Conservation (phyloP, 352 stramenopile genomes). For the Saprolegnia diclina region DNA sequence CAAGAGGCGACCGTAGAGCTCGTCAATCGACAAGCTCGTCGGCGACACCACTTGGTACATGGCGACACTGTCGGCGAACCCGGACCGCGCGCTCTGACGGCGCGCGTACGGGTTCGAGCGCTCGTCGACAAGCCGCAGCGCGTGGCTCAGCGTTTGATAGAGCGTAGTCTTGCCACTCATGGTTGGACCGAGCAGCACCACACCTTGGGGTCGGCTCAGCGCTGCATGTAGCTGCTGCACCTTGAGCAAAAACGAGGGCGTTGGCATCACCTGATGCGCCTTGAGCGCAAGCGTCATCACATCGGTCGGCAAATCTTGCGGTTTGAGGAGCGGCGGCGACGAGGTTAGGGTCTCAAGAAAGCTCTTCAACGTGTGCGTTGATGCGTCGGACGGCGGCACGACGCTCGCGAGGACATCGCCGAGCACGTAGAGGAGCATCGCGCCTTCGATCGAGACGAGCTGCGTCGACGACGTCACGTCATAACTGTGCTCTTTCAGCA, state of each 20-base stretch:
- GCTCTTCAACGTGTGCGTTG: slow-evolving; percentile 3
- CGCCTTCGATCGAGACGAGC: slow-evolving; percentile 11
- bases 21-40: neutral
- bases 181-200: slow-evolving; percentile 40
- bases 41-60: slow-evolving; percentile 15
- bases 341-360: neutral
- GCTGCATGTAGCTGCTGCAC: slow-evolving; percentile 41
- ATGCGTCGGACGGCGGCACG: neutral
- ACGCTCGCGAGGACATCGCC: neutral
- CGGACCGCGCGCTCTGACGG: neutral
- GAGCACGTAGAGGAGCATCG: slow-evolving; percentile 5
- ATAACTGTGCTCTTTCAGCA: slow-evolving; percentile 5
- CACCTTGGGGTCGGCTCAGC: slow-evolving; percentile 30
- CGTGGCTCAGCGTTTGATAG: slow-evolving; percentile 37
- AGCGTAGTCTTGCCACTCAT: slow-evolving; percentile 53
- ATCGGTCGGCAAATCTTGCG: neutral
- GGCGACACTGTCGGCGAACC: neutral
- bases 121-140: slow-evolving; percentile 22
- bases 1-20: slow-evolving; percentile 11
- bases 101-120: slow-evolving; percentile 7
- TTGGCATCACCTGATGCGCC: neutral
- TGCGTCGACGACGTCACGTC: neutral
- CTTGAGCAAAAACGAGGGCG: slow-evolving; percentile 36
- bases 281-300: slow-evolving; percentile 1
- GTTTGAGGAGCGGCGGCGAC: too few species aligned